A percentile compares a stretch with the other conserved stretches of the same genome.
These are phyloP conservation scores for Elaeis oleifera DNA, from an alignment of 202 grass and related monocot species.

Conservation along the genomic window DNA sequence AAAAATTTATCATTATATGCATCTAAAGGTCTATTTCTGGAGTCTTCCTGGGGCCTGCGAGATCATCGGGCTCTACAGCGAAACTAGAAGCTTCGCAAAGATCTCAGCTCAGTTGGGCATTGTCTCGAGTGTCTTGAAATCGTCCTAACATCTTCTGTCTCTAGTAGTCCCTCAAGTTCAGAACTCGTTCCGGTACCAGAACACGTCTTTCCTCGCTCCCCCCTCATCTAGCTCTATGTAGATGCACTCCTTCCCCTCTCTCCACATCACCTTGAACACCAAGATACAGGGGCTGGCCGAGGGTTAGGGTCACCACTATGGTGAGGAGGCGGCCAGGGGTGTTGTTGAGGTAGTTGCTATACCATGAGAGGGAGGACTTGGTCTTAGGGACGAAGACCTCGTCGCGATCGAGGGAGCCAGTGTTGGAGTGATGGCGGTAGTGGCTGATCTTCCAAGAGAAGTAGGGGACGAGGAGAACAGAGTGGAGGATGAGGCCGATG, in stretches of 20 bases:
- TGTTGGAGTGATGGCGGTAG: slow-evolving; percentile 91
- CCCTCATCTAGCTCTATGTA: slow-evolving; percentile 56
- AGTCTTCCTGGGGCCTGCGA: no score
- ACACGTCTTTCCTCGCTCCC: slow-evolving; percentile 41
- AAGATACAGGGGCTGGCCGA: slow-evolving; percentile 88
- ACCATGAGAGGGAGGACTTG: slow-evolving; percentile 43
- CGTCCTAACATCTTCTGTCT: no score
- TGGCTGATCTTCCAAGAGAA: slow-evolving; percentile 98
- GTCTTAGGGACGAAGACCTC: slow-evolving; percentile 92
- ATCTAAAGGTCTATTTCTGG: no score
- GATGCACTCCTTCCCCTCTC: slow-evolving; percentile 78
- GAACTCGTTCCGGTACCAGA: slow-evolving; percentile 93
- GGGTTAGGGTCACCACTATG: slow-evolving; percentile 51
- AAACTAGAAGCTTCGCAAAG: no score
- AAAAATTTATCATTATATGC: no score
- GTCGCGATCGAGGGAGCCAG: slow-evolving; percentile 66
- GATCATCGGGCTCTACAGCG: no score
- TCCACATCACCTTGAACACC: slow-evolving; percentile 50
- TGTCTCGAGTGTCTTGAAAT: no score
- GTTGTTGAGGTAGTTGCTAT: slow-evolving; percentile 66
- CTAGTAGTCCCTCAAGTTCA: slow-evolving; percentile 11
- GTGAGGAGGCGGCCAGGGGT: slow-evolving; percentile 41
- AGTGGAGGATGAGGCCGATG: slow-evolving; percentile 80
- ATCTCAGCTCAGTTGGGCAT: no score
- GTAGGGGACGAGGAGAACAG: slow-evolving; percentile 66